Percentiles rank a stretch among this genome's conserved stretches.
Evolutionary conservation across 164 flowering plant species (phyloP).

Genomic region (Houttuynia cordata): DNA sequence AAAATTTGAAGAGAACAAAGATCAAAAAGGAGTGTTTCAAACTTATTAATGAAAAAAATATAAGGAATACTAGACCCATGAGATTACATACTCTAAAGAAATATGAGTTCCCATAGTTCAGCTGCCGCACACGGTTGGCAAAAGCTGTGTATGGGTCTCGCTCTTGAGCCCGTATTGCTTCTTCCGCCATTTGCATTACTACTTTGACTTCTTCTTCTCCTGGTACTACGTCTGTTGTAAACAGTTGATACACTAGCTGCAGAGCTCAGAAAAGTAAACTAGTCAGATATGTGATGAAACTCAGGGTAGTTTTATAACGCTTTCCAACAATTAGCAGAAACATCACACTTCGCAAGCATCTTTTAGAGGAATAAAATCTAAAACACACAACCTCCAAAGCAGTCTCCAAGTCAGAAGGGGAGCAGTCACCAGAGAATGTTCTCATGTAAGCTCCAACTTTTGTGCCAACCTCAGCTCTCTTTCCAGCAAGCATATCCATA

Average conservation of each 20-base stretch:
- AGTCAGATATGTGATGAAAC: background rate
- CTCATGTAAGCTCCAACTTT: conserved; percentile 89
- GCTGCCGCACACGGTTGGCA: conserved; percentile 89
- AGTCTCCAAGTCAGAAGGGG: conserved; percentile 93
- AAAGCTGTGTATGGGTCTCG: conserved; percentile 93
- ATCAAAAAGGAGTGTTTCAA: background rate
- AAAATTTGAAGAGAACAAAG: conserved; percentile 4
- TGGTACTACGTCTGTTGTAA: conserved; percentile 65
- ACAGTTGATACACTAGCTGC: conserved; percentile 92
- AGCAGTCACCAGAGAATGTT: conserved; percentile 89
- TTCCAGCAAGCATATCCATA: conserved; percentile 96
- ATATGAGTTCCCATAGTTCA: conserved; percentile 87
- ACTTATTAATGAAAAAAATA: background rate
- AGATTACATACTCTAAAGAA: conserved; percentile 61
- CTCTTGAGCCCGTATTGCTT: conserved; percentile 83
- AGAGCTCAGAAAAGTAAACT: background rate
- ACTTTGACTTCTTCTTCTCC: conserved; percentile 81
- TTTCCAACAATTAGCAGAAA: background rate
- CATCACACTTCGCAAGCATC: background rate
- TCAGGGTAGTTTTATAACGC: background rate
- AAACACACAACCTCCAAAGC: conserved; percentile 67
- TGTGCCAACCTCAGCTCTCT: conserved; percentile 92
- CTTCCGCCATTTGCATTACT: conserved; percentile 97
- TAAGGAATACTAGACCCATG: too few species aligned
- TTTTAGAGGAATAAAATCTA: conserved; percentile 1